phyloP scores from a whole-genome alignment of 805 yeast genomes.

The Kazachstania psychrophila region DNA sequence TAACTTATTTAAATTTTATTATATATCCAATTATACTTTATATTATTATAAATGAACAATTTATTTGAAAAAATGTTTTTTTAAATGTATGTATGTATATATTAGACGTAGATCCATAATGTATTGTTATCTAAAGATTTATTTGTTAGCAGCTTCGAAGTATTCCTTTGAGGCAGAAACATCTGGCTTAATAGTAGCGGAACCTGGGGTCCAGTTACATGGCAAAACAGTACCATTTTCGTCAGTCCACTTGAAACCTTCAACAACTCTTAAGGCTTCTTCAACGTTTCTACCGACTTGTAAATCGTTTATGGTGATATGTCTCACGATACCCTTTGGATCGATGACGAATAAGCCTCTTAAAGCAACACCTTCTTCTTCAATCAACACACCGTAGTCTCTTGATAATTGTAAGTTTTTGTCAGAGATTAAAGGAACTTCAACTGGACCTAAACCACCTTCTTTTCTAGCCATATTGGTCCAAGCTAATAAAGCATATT shows the following conservation, averaged over 20 bases:
- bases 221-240: conserved; percentile 99
- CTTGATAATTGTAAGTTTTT: conserved; percentile 89
- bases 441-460: conserved; percentile 94
- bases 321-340: conserved; percentile 91
- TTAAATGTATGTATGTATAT: too few species aligned
- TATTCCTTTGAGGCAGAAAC: conserved; percentile 70
- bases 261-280: conserved; percentile 92
- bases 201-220: conserved; percentile 97
- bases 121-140: too few species aligned
- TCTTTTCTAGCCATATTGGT: conserved; percentile 92
- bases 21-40: background rate
- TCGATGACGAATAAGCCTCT: conserved; percentile 98
- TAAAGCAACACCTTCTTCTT: conserved; percentile 92
- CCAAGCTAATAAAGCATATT: conserved; percentile 96
- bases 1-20: background rate
- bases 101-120: too few species aligned
- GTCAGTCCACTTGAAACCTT: conserved; percentile 99
- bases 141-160: conserved; percentile 53
- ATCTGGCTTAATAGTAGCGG: conserved; percentile 81
- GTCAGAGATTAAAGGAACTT: conserved; percentile 93
- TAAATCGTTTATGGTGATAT: conserved; percentile 94
- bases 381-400: conserved; percentile 95
- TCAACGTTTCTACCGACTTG: conserved; percentile 99
- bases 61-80: background rate
- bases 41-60: background rate